Percentiles rank a stretch among this genome's conserved stretches.
Evolutionary conservation across 345 rosid species (phyloP).

Genomic region (Moricandia moricandioides): DNA sequence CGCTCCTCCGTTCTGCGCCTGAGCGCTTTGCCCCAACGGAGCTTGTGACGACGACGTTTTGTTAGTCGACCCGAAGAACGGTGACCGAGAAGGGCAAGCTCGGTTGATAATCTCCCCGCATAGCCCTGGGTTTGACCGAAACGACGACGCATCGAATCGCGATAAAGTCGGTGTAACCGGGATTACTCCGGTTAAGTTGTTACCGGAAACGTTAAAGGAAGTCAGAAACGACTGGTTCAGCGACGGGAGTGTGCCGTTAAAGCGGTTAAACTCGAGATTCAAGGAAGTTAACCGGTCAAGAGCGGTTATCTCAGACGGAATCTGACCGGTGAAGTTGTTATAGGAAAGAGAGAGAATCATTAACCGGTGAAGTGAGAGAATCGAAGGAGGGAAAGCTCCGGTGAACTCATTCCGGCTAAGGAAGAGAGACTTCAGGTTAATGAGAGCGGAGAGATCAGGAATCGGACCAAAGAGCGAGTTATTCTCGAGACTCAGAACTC

Average conservation of each 20-base stretch:
- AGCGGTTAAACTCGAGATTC: constrained; percentile 60
- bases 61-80: constrained; percentile 54
- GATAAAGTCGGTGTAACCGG: constrained; percentile 66
- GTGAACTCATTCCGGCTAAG: constrained; percentile 60
- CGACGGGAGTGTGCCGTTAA: constrained; percentile 70
- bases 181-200: constrained; percentile 67
- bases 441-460: constrained; percentile 82
- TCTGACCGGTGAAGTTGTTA: constrained; percentile 53
- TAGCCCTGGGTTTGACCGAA: constrained; percentile 57
- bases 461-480: constrained; percentile 82
- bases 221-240: constrained; percentile 59
- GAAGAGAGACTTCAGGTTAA: constrained; percentile 65
- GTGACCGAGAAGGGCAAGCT: constrained; percentile 57
- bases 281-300: constrained; percentile 60
- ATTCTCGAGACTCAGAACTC: constrained; percentile 67
- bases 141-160: constrained; percentile 59
- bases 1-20: constrained; percentile 47
- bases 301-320: constrained; percentile 51
- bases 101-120: constrained; percentile 76
- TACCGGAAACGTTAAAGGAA: constrained; percentile 65
- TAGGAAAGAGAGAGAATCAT: constrained; percentile 54
- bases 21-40: constrained; percentile 65
- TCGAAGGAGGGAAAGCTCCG: constrained; percentile 67
- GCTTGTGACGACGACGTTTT: constrained; percentile 40
- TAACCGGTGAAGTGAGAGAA: constrained; percentile 60